Percentiles rank a stretch among this genome's conserved stretches.
phyloP scores from a whole-genome alignment of 108 stramenopile species.

The Poteriospumella lacustris region DNA sequence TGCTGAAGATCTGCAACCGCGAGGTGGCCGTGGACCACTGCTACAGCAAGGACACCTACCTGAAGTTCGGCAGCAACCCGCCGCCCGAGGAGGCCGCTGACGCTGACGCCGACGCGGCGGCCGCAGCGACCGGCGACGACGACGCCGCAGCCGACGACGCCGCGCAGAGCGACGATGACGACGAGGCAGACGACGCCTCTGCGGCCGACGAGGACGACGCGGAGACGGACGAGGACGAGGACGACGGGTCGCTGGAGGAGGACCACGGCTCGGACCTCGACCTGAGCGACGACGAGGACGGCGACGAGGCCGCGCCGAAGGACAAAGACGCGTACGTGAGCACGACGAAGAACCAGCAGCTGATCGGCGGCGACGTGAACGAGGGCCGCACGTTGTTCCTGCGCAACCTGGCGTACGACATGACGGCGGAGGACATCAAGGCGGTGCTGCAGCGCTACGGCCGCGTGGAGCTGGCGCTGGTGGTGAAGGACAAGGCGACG shows the following conservation, averaged over 20 bases:
- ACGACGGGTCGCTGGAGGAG: conserved; percentile 29
- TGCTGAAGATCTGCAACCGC: conserved; percentile 68
- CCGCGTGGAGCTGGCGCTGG: conserved; percentile 66
- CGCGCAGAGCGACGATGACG: conserved; percentile 36
- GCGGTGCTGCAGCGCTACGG: conserved; percentile 73
- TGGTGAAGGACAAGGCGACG: conserved; percentile 78
- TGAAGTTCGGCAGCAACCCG: conserved; percentile 51
- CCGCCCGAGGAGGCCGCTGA: neutral
- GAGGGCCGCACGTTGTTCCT: conserved; percentile 72
- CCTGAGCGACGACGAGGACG: conserved; percentile 39
- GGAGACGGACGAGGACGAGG: conserved; percentile 32
- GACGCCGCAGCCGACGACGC: too few species aligned
- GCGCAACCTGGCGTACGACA: conserved; percentile 90
- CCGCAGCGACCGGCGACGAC: conserved; percentile 29
- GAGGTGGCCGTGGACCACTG: conserved; percentile 74
- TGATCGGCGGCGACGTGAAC: conserved; percentile 36
- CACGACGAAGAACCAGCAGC: neutral
- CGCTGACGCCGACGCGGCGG: conserved; percentile 31
- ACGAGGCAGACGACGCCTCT: conserved; percentile 40
- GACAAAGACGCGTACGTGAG: too few species aligned
- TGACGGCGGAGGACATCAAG: conserved; percentile 73
- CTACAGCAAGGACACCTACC: conserved; percentile 63
- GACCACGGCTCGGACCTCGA: conserved; percentile 30
- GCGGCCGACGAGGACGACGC: conserved; percentile 48
- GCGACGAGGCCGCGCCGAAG: too few species aligned